These are phyloP conservation scores for Verticillium zaregamsianum DNA, from an alignment of 2,329 filamentous ascomycete genomes.

Conservation along the genomic window DNA sequence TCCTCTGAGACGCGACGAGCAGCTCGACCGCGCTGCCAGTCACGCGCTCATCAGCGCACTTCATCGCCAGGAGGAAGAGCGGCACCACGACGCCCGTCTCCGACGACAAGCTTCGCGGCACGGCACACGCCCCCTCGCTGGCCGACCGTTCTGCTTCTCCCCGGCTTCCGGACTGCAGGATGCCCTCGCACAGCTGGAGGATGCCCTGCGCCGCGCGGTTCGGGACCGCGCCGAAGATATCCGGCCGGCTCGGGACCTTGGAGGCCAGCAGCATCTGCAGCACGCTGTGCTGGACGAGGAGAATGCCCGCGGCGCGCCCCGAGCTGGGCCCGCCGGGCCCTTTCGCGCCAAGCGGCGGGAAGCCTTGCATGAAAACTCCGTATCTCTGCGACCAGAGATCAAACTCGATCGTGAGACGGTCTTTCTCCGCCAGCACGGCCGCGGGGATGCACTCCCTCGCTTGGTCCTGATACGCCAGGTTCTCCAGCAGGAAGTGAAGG, in stretches of 20 bases:
- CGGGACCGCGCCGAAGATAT: neutral
- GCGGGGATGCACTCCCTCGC: neutral
- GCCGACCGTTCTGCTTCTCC: neutral
- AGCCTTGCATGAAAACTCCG: neutral
- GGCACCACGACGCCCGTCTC: conserved; percentile 3
- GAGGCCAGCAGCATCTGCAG: neutral
- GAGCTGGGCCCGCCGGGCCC: neutral
- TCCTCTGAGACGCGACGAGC: conserved; percentile 2
- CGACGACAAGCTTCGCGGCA: neutral
- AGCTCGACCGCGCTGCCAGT: neutral
- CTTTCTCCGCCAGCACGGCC: neutral
- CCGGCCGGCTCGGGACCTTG: neutral
- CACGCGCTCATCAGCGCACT: conserved; percentile 1
- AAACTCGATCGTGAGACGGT: neutral
- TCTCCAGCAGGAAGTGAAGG: neutral
- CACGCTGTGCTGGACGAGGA: neutral
- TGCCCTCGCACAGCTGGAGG: neutral
- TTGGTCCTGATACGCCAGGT: neutral
- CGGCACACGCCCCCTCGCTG: too few species aligned
- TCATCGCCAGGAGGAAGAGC: conserved; percentile 4
- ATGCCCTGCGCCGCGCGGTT: neutral
- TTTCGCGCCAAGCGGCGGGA: too few species aligned
- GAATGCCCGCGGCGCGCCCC: neutral
- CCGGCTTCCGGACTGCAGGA: neutral
- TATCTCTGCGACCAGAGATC: neutral